Evolutionary conservation across 2,329 filamentous ascomycete species (phyloP).

Genomic region (Salinomyces thailandicus): DNA sequence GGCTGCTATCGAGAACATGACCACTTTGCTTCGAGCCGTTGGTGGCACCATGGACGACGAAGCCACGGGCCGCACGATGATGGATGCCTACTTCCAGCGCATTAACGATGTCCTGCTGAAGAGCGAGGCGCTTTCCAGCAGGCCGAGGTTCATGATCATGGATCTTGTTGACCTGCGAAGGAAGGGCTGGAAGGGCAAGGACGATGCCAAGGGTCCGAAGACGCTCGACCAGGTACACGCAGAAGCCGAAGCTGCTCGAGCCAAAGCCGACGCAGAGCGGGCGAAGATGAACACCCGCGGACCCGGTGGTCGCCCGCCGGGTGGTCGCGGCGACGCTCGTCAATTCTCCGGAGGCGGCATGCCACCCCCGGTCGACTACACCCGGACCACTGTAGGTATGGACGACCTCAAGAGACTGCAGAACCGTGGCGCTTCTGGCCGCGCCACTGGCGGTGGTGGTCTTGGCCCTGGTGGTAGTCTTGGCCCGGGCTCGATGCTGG

Average conservation of each 20-base stretch:
- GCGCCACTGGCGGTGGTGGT: slow-evolving; percentile 53
- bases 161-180: slow-evolving; percentile 79
- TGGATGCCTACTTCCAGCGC: slow-evolving; percentile 87
- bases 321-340: slow-evolving; percentile 78
- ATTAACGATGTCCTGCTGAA: slow-evolving; percentile 75
- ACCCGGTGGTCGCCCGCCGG: slow-evolving; percentile 57
- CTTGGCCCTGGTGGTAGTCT: slow-evolving; percentile 45
- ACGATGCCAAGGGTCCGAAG: slow-evolving; percentile 95
- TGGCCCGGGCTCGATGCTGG: slow-evolving; percentile 60
- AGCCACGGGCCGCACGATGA: slow-evolving; percentile 70
- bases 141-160: slow-evolving; percentile 93
- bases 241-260: slow-evolving; percentile 67
- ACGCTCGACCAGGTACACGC: slow-evolving; percentile 87
- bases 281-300: slow-evolving; percentile 47
- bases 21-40: slow-evolving; percentile 84
- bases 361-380: slow-evolving; percentile 57
- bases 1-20: slow-evolving; percentile 90
- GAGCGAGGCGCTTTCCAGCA: slow-evolving; percentile 64
- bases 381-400: slow-evolving; percentile 73
- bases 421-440: slow-evolving; percentile 51
- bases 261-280: slow-evolving; percentile 61
- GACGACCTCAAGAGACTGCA: slow-evolving; percentile 80
- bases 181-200: slow-evolving; percentile 73
- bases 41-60: slow-evolving; percentile 73
- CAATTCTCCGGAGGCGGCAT: slow-evolving; percentile 58